Percentiles rank a stretch among this genome's conserved stretches.
phyloP scores from a whole-genome alignment of 2,329 filamentous ascomycete genomes.

The Botrytis medusae region DNA sequence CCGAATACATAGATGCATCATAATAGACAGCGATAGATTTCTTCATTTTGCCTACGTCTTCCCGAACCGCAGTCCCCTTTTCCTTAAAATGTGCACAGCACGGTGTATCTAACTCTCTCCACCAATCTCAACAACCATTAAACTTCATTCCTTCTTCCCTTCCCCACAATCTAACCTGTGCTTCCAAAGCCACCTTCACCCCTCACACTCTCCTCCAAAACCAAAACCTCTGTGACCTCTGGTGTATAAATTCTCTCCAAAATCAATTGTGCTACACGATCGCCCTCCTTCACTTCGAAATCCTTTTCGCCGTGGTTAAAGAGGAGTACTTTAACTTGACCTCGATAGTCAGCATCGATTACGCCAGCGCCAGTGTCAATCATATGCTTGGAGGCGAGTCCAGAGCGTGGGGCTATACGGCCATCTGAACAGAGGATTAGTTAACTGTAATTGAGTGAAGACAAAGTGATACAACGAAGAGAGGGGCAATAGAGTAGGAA shows the following conservation, averaged over 20 bases:
- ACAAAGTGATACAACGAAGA: not conserved
- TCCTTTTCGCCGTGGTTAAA: slow-evolving; percentile 88
- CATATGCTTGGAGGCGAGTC: slow-evolving; percentile 88
- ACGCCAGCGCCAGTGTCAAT: slow-evolving; percentile 96
- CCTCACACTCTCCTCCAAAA: slow-evolving; percentile 85
- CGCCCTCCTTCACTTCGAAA: slow-evolving; percentile 79
- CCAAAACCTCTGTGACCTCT: slow-evolving; percentile 82
- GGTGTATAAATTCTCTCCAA: slow-evolving; percentile 94
- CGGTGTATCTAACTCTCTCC: not conserved
- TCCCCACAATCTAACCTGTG: slow-evolving; percentile 55
- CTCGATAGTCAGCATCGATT: slow-evolving; percentile 96
- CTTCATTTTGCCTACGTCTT: slow-evolving; percentile 1
- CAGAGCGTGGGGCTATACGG: slow-evolving; percentile 85
- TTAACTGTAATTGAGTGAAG: not conserved
- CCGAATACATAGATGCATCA: not conserved
- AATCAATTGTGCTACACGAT: slow-evolving; percentile 90
- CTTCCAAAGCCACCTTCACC: slow-evolving; percentile 91
- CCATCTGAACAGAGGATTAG: slow-evolving; percentile 61
- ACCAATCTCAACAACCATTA: not conserved
- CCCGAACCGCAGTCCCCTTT: not conserved
- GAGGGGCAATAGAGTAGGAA: not conserved
- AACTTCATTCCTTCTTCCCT: not conserved
- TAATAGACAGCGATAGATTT: slow-evolving; percentile 2
- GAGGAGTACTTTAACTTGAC: slow-evolving; percentile 88
- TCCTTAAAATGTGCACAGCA: not conserved